Evolutionary conservation across 495 filamentous ascomycete genomes (phyloP), one percentile per base, ranked within the genome.

Genomic region (Articulospora tetracladia): DNA sequence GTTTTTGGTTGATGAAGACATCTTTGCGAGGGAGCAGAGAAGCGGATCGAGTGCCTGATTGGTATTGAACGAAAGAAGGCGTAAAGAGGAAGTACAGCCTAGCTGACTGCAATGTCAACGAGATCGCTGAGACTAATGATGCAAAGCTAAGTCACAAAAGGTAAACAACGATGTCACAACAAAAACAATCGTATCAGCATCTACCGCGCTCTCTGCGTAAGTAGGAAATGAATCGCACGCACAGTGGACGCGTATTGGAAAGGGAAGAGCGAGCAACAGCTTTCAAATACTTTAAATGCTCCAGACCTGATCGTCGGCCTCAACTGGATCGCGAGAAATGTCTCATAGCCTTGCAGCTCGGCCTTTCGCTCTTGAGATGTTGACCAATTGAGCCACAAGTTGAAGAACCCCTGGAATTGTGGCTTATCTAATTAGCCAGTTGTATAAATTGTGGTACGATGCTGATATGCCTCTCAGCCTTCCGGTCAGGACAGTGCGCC

Each of bases 1-100:
- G n/a, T 72, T 76, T 59, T 78, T 65, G 22, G 26, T 50, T 12
- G 19, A 25, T 7, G 24, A 7, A 11, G 8, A 7, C 39, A 44
- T 44, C 3, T 8, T 44, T 8, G 39, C 17, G 17, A 19, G 10
- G 3, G 10, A 44, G 15, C n/a, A n/a, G 17, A 12, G 39, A 11
- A 15, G n/a, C 15, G 30, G 30, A 34, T n/a, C n/a, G n/a, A 34
- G 30, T 6, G 30, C 7, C 6, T 34, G 30, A n/a, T n/a, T n/a
- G n/a, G n/a, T n/a, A n/a, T n/a, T n/a, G n/a, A n/a, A n/a, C n/a
- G n/a, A n/a, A n/a, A n/a, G n/a, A n/a, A n/a, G n/a, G n/a, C n/a
- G n/a, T n/a, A n/a, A n/a, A n/a, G n/a, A n/a, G n/a, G n/a, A n/a
- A n/a, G n/a, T n/a, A n/a, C n/a, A n/a, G n/a, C n/a, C n/a, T n/a